Evolutionary conservation across 176 grass and related monocot genomes (phyloP).

Genomic region (Raddia guianensis): DNA sequence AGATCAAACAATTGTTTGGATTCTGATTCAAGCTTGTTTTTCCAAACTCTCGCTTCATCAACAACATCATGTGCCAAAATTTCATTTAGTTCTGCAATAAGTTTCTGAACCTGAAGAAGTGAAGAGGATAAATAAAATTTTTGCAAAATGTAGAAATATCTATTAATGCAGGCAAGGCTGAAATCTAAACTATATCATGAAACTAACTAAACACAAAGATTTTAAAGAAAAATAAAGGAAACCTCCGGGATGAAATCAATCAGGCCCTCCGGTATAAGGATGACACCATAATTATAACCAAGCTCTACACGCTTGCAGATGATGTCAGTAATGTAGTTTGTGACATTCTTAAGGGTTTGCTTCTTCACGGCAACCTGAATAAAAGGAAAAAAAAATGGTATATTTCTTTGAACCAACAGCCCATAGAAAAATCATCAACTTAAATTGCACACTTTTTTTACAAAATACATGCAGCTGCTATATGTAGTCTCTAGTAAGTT

Average conservation of each 20-base stretch:
- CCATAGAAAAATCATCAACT: not conserved
- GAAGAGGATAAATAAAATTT: not conserved
- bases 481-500: not conserved
- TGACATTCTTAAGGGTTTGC: slow-evolving; percentile 89
- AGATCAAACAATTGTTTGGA: slow-evolving; percentile 78
- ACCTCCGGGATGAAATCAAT: slow-evolving; percentile 99
- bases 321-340: slow-evolving; percentile 84
- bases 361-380: slow-evolving; percentile 81
- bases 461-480: not conserved
- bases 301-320: slow-evolving; percentile 86
- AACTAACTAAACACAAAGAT: not conserved
- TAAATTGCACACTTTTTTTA: not conserved
- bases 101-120: slow-evolving; percentile 76
- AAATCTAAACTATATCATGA: not conserved
- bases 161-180: not conserved
- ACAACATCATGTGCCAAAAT: slow-evolving; percentile 92
- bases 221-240: not conserved
- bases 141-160: not conserved
- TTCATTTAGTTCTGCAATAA: slow-evolving; percentile 92
- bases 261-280: slow-evolving; percentile 94
- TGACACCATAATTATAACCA: slow-evolving; percentile 96
- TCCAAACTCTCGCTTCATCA: slow-evolving; percentile 82
- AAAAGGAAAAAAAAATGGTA: not conserved
- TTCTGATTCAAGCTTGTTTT: slow-evolving; percentile 75
- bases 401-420: not conserved